Evolutionary conservation across 352 stramenopile species (phyloP), one percentile per base, ranked within the genome.

Genomic region (Halophytophthora batemanensis): DNA sequence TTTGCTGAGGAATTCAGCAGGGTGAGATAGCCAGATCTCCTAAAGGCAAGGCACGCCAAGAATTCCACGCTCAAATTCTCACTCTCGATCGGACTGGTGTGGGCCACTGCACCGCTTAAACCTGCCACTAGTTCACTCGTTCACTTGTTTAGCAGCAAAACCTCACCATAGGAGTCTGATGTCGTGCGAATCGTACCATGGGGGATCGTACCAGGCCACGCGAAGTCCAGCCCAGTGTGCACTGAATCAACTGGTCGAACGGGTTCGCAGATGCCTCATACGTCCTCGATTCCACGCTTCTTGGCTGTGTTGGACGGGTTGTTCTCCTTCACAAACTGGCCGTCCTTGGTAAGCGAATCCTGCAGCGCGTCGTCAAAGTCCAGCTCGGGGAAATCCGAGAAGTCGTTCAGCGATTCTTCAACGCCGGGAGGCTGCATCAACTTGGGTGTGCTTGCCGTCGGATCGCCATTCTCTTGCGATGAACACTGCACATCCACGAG

Each of bases 311-410:
- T 61, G 15, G 50, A 71, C 45, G 70, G 52, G 15, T 73, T 66
- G 60, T 87, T 87, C 33, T 88, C 79, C 59, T 86, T 90, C 64
- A 76, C 79, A 54, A 68, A 73, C 53, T 70, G 71, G 39, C 61
- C 66, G 46, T 69, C 74, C 37, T 56, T 50, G 23, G 71, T 50
- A 8, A 60, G 42, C 15, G 33, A 38, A 28, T 81, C 76, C 50
- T 74, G 61, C 42, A 87, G 57, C n/a, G 82, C 74, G 21, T 88
- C 77, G 22, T 76, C 70, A 50, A 93, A 87, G 54, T 87, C 77
- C 23, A 93, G 66, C 37, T 82, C 79, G 2, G 75, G 68, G 34
- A 93, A 89, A 50, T 92, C 79, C 3, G 64, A 61, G 45, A 92
- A 92, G 48, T 86, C 82, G 46, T 89, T 83, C 60, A 91, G 54